phyloP scores from a whole-genome alignment of 202 grass and related monocot species.

The Carex sylvatica region DNA sequence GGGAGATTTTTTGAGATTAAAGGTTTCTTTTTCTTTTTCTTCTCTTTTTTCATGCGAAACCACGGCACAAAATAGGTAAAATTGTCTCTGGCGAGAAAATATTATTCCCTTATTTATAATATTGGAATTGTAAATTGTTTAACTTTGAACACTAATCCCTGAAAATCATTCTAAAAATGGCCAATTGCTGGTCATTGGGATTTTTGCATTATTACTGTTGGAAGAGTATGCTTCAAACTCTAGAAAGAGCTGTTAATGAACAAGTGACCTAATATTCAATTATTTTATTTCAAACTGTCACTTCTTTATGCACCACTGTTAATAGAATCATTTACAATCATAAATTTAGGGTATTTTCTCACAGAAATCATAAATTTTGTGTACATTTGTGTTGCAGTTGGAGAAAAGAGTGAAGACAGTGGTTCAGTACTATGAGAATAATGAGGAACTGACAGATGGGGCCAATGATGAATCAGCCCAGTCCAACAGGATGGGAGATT shows the following conservation, averaged over 20 bases:
- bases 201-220: background rate
- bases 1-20: no score
- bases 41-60: background rate
- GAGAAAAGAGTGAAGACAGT: slow-evolving; percentile 72
- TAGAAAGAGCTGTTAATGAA: background rate
- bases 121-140: background rate
- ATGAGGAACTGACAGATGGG: slow-evolving; percentile 26
- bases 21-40: background rate
- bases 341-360: background rate
- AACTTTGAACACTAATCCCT: background rate
- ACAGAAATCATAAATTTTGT: background rate
- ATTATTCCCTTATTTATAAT: background rate
- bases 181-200: background rate
- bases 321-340: background rate
- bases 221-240: background rate
- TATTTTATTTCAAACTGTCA: background rate
- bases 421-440: slow-evolving; percentile 45
- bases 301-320: background rate
- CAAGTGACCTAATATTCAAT: background rate
- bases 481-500: slow-evolving; percentile 47
- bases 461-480: background rate
- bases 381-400: slow-evolving; percentile 41
- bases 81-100: background rate
- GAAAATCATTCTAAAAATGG: background rate
- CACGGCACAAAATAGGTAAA: background rate